Evolutionary conservation across 2,329 filamentous ascomycete genomes (phyloP), one percentile per base, ranked within the genome.

Genomic region (Diaporthe australafricana): DNA sequence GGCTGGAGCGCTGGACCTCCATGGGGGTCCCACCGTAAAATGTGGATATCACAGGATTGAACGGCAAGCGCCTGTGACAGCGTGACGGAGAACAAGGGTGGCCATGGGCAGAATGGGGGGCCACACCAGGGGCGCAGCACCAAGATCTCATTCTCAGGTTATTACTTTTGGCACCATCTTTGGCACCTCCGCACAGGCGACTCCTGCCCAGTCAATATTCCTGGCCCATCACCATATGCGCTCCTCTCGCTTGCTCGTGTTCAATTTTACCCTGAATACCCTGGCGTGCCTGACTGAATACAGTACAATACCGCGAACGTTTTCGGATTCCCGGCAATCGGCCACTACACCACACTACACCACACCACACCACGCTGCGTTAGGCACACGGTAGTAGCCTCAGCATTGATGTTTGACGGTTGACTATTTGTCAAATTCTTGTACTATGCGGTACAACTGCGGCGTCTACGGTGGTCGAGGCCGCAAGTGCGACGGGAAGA

Each of bases 231-330:
- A 40, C 52, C 52, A 69, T 69, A 55, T 60, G 22, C 17, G 40
- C 55, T 69, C 66, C 30, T 69, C 40, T 69, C 67, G 67, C 67
- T 69, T 69, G 42, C n/a, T 69, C 53, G 67, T 69, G 30, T 69
- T 60, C 32, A 60, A 68, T 50, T 52, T 60, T 42, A 50, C 42
- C n/a, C 53, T 35, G 50, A 40, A 60, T 5, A 25, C 52, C 52
- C 25, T 20, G 1, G n/a, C n/a, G n/a, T n/a, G n/a, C n/a, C n/a
- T n/a, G n/a, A n/a, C n/a, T n/a, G n/a, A n/a, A n/a, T n/a, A n/a
- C n/a, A 55, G 12, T n/a, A 35, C 48, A 47, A 38, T 45, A 20
- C n/a, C 32, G 66, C 66, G 52, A 45, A 56, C 27, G 30, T n/a
- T 68, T 35, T 55, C 12, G 25, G 30, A 7, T 30, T 60, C 27